Base-by-base conservation (phyloP, 2,329 filamentous ascomycete genomes). In the Nectriaceae sp. region DNA sequence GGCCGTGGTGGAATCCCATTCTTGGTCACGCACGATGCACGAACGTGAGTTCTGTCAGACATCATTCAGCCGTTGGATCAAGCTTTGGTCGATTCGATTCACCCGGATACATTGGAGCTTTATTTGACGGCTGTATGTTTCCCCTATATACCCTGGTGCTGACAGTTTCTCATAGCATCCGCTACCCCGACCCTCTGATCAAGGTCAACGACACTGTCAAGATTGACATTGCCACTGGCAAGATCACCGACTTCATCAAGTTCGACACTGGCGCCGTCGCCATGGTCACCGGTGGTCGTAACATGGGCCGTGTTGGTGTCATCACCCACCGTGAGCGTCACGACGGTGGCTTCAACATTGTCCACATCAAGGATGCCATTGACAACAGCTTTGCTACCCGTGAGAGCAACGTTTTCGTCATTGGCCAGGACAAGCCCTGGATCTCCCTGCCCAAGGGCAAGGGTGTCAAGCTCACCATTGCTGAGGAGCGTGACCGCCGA, bases 11-110 rank as follows among this genome's bases (percentile, higher is more conserved):
- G 92, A 83, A 96, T 99, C 87, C 94, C 94, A 95, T 99, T 96
- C 92, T 97, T 97, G 91, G 94, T 99, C 90, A 99, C 94, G 92
- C 94, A 99, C 90, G 94, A 99, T 94, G 94, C 94, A 82, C 89
- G 94, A 91, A 99, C 94, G 93, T 99, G 84, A 96, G 93, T 97
- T 88, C 84, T 88, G 80, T 85, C 80, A 84, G 80, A 89, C 88
- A 90, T 97, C 92, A 94, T 92, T 97, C 93, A 97, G 93, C 87
- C 93, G 93, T 97, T 97, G 93, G 90, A 93, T 90, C 90, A 95
- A 94, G 89, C 83, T 96, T 94, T 96, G 91, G 91, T 82, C 72
- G 78, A 81, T 79, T 76, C 70, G 61, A 64, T 62, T 67, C 55
- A 54, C 62, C 63, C 53, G 61, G 60, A 47, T 49, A 60, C 56